phyloP scores from a whole-genome alignment of 2,329 filamentous ascomycete genomes.

The Talaromyces rugulosus region DNA sequence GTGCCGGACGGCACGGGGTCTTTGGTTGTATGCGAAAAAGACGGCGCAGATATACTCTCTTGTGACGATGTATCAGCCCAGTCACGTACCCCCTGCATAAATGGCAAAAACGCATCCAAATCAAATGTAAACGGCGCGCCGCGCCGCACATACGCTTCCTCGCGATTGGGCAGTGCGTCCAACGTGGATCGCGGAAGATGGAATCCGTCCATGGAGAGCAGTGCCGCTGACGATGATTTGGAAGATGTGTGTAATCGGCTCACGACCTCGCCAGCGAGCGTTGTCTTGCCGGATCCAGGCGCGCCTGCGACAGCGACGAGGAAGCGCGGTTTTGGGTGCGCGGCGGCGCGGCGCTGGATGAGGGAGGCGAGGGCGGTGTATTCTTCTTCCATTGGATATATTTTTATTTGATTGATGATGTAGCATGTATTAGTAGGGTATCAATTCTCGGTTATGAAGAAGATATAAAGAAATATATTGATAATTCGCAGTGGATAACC shows the following conservation, averaged over 20 bases:
- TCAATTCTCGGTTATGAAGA: background rate
- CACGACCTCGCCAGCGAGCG: slow-evolving; percentile 26
- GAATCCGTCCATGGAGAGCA: slow-evolving; percentile 37
- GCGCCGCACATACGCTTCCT: slow-evolving; percentile 31
- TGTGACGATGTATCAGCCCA: slow-evolving; percentile 22
- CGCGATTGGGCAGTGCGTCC: slow-evolving; percentile 27
- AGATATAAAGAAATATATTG: background rate
- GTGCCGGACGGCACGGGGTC: slow-evolving; percentile 29
- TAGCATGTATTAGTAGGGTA: background rate
- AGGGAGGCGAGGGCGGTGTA: background rate
- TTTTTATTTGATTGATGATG: background rate
- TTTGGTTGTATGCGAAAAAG: slow-evolving; percentile 33
- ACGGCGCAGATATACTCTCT: slow-evolving; percentile 22
- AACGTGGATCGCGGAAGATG: slow-evolving; percentile 28
- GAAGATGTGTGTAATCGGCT: slow-evolving; percentile 19
- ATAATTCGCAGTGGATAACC: background rate
- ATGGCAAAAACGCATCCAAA: slow-evolving; percentile 22
- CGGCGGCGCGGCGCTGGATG: background rate
- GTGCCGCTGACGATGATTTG: slow-evolving; percentile 6
- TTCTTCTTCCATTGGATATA: background rate
- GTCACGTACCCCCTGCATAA: slow-evolving; percentile 21
- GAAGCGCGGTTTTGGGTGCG: background rate
- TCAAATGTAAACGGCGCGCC: slow-evolving; percentile 39
- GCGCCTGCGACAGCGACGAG: slow-evolving; percentile 23
- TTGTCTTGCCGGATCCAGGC: slow-evolving; percentile 33